phyloP scores from a whole-genome alignment of 2,329 filamentous ascomycete species.

The Colletotrichum agaves region DNA sequence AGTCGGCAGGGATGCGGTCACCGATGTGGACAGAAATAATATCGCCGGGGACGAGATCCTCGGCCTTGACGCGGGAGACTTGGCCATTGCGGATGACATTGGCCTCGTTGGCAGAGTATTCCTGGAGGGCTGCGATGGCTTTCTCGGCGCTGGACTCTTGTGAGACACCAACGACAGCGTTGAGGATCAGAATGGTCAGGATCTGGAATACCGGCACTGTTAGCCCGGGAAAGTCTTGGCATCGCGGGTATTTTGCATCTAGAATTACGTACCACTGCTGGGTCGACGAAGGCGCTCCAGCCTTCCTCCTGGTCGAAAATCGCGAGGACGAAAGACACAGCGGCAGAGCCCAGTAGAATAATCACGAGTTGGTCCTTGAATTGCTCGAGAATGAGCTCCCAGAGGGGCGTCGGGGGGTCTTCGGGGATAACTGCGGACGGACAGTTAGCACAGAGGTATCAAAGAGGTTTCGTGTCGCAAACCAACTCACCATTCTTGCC shows the following conservation, averaged over 20 bases:
- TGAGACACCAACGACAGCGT: conserved; percentile 96
- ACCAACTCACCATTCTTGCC: conserved; percentile 71
- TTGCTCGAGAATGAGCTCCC: conserved; percentile 96
- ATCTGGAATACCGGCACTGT: conserved; percentile 67
- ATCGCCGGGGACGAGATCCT: conserved; percentile 95
- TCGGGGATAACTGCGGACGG: conserved; percentile 69
- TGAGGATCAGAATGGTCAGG: conserved; percentile 94
- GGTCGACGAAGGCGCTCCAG: conserved; percentile 98
- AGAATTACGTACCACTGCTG: conserved; percentile 79
- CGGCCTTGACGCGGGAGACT: conserved; percentile 87
- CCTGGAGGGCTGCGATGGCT: conserved; percentile 95
- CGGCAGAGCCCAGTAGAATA: conserved; percentile 91
- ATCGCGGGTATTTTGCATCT: conserved; percentile 23
- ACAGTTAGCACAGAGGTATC: conserved; percentile 34
- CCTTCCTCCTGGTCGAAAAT: conserved; percentile 93
- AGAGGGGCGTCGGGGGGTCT: conserved; percentile 94
- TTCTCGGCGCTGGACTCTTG: conserved; percentile 99
- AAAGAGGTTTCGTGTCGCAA: conserved; percentile 18
- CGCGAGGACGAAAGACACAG: conserved; percentile 91
- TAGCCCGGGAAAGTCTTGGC: conserved; percentile 36
- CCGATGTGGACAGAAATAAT: conserved; percentile 89
- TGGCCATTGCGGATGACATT: conserved; percentile 90
- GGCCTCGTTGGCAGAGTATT: conserved; percentile 98
- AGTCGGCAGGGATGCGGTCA: conserved; percentile 94
- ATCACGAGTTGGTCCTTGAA: conserved; percentile 99